phyloP scores from a whole-genome alignment of 805 yeast species.

The Teunomyces cretensis region DNA sequence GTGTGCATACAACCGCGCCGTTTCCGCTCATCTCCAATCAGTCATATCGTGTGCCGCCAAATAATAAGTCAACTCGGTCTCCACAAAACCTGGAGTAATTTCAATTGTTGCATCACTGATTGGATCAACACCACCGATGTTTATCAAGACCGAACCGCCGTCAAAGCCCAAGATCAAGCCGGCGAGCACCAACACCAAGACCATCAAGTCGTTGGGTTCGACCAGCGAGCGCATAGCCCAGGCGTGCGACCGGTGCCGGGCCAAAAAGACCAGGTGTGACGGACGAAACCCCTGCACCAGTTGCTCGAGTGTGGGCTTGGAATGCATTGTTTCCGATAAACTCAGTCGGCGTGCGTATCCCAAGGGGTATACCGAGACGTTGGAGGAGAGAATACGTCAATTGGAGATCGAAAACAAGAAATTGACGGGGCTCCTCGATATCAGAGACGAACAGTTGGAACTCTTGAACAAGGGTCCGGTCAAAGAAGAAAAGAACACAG shows the following conservation, averaged over 20 bases:
- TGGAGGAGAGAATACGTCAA: conserved; percentile 86
- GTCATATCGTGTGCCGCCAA: not conserved
- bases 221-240: conserved; percentile 74
- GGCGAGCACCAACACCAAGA: conserved; percentile 25
- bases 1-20: not conserved
- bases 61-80: conserved; percentile 1
- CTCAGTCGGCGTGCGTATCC: conserved; percentile 86
- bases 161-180: not conserved
- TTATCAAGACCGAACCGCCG: not conserved
- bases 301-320: conserved; percentile 81
- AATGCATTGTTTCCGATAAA: conserved; percentile 84
- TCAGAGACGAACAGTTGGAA: conserved; percentile 64
- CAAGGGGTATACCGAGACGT: conserved; percentile 85
- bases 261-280: conserved; percentile 77
- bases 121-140: not conserved
- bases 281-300: conserved; percentile 78
- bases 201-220: conserved; percentile 70
- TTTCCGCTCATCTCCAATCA: not conserved
- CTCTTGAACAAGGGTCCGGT: conserved; percentile 15
- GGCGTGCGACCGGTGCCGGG: conserved; percentile 87
- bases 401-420: conserved; percentile 78
- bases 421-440: conserved; percentile 59
- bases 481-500: not conserved
- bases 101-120: not conserved
- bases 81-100: conserved; percentile 1